phyloP scores from a whole-genome alignment of 331 rosid genomes.

The Acacia concinna region DNA sequence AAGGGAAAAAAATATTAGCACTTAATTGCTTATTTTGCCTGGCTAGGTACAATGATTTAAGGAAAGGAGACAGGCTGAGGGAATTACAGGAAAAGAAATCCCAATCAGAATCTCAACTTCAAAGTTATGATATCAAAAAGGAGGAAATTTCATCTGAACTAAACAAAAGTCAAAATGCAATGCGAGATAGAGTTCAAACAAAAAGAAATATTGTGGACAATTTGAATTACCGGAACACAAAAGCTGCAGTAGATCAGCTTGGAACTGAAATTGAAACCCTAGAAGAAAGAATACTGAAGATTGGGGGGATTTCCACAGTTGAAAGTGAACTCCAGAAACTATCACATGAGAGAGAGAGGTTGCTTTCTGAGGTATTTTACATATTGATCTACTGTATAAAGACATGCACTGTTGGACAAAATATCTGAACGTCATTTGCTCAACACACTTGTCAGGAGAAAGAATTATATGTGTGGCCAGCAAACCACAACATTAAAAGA shows the following conservation, averaged over 20 bases:
- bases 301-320: slow-evolving; percentile 53
- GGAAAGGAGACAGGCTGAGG: slow-evolving; percentile 70
- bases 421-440: background rate
- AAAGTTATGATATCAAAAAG: slow-evolving; percentile 58
- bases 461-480: background rate
- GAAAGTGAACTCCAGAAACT: slow-evolving; percentile 69
- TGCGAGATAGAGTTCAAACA: slow-evolving; percentile 53
- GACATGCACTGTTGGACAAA: background rate
- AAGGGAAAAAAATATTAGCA: background rate
- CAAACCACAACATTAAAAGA: background rate
- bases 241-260: slow-evolving; percentile 75
- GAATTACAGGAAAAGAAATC: slow-evolving; percentile 69
- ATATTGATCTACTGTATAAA: background rate
- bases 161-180: slow-evolving; percentile 55
- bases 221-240: slow-evolving; percentile 77
- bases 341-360: slow-evolving; percentile 76
- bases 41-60: slow-evolving; percentile 63
- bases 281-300: slow-evolving; percentile 65
- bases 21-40: slow-evolving; percentile 16
- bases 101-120: slow-evolving; percentile 60
- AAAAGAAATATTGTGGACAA: slow-evolving; percentile 79
- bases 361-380: slow-evolving; percentile 73
- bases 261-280: slow-evolving; percentile 63
- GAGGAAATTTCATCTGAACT: slow-evolving; percentile 64
- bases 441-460: background rate